Conservation (phyloP, 495 filamentous ascomycete genomes). For the Xylaria cubensis region DNA sequence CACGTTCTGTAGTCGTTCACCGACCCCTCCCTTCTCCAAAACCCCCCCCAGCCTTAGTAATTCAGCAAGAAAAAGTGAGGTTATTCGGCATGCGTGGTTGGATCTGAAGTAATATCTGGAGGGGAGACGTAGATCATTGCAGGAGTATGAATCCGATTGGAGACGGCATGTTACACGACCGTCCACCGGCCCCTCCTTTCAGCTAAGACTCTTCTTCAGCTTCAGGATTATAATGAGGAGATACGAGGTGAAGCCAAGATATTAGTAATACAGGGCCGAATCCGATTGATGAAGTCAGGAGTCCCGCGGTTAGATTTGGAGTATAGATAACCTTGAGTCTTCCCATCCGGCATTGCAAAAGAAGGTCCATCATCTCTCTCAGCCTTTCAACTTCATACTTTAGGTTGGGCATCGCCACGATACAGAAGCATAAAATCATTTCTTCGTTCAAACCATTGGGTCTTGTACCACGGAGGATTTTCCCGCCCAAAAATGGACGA, state of each 20-base stretch:
- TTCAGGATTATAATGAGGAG: background rate
- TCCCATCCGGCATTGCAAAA: background rate
- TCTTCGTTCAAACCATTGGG: background rate
- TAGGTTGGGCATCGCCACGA: background rate
- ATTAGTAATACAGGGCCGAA: background rate
- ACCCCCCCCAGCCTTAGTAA: background rate
- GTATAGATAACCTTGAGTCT: background rate
- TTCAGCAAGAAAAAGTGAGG: background rate
- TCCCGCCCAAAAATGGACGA: background rate
- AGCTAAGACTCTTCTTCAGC: background rate
- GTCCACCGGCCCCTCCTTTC: background rate
- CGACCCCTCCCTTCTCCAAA: background rate
- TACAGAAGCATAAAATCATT: background rate
- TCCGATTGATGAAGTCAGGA: background rate
- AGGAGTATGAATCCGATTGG: background rate
- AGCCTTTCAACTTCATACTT: background rate
- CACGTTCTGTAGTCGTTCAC: background rate
- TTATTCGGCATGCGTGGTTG: background rate
- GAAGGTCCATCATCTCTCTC: background rate
- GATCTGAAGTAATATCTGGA: background rate
- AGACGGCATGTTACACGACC: background rate
- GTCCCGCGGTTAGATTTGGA: background rate
- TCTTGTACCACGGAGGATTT: background rate
- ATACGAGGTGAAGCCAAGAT: background rate
- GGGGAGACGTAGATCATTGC: background rate